Base-by-base conservation (phyloP, 2,329 filamentous ascomycete genomes). In the Trichoderma oligosporum region DNA sequence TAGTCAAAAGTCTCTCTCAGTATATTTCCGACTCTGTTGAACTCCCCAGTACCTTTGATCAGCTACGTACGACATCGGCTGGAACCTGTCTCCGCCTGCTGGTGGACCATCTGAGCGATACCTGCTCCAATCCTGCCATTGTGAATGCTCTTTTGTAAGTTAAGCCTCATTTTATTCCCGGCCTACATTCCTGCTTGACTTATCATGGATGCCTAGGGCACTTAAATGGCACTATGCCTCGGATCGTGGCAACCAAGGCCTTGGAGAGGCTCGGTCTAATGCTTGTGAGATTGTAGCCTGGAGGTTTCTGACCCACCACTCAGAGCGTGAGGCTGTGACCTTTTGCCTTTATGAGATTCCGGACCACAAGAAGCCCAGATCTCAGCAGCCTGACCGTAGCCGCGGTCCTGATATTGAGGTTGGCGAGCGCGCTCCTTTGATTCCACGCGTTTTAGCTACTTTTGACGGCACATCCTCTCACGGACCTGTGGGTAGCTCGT, bases 211-310 rank as follows among this genome's bases (percentile, higher is more conserved):
- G 25, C 38, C n/a, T 56, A 90, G 87, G 47, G 87, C 87, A 1
- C 75, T 91, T 27, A 88, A 87, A 67, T 89, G 86, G 78, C 87
- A 92, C 66, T 93, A 85, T 65, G 76, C 87, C 60, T 75, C 81
- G 22, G 79, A 82, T 11, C 75, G 79, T 31, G 86, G 88, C 61
- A 77, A 87, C 58, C 82, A 83, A 59, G 84, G 84, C 4, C 73
- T 92, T 29, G 83, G 84, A 57, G 82, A 87, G 57, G 82, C 87
- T 12, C 80, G 88, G 54, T 87, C 86, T 18, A 82, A 84, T 66
- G 88, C 87, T 25, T 92, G 88, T 67, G 89, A 93, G 73, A 88
- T 91, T 60, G 87, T 91, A 12, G 89, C 89, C 35, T 91, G 88
- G 86, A 82, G 88, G 36, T 90, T 91, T 64, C 76, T 92, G 33